phyloP scores from a whole-genome alignment of 495 filamentous ascomycete species.

The Podospora appendiculata region DNA sequence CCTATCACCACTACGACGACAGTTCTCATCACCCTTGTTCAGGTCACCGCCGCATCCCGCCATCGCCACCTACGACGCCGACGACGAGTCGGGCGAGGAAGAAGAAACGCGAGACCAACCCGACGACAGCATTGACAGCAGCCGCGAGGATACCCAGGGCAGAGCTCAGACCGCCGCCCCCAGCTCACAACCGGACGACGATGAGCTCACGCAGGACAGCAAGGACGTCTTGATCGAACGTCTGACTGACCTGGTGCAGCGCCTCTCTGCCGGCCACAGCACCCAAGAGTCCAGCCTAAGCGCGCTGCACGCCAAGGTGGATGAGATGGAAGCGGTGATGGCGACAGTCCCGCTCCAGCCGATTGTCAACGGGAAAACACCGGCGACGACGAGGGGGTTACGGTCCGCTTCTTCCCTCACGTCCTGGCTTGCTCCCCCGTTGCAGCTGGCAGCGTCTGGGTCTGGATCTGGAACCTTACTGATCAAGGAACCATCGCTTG shows the following conservation, averaged over 20 bases:
- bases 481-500: too few relatives aligned
- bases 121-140: not conserved
- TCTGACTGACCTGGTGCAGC: constrained; percentile 36
- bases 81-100: constrained; percentile 1
- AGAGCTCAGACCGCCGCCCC: not conserved
- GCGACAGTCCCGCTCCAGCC: not conserved
- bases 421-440: not conserved
- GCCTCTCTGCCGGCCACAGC: constrained; percentile 19
- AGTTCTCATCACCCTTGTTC: constrained; percentile 16
- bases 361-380: not conserved
- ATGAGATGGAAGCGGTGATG: constrained; percentile 37
- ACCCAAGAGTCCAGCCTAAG: constrained; percentile 18
- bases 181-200: not conserved
- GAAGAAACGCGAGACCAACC: not conserved
- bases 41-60: constrained; percentile 10
- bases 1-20: constrained; percentile 24
- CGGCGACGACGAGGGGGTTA: not conserved
- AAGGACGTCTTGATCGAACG: constrained; percentile 42
- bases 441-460: not conserved
- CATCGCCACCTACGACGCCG: constrained; percentile 1
- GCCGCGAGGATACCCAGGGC: not conserved
- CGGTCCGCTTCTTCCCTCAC: not conserved
- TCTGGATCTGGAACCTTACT: too few relatives aligned
- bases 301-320: constrained; percentile 32
- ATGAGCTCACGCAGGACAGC: constrained; percentile 30